Conservation (phyloP, 2,329 filamentous ascomycete genomes). For the Aspergillus bombycis region DNA sequence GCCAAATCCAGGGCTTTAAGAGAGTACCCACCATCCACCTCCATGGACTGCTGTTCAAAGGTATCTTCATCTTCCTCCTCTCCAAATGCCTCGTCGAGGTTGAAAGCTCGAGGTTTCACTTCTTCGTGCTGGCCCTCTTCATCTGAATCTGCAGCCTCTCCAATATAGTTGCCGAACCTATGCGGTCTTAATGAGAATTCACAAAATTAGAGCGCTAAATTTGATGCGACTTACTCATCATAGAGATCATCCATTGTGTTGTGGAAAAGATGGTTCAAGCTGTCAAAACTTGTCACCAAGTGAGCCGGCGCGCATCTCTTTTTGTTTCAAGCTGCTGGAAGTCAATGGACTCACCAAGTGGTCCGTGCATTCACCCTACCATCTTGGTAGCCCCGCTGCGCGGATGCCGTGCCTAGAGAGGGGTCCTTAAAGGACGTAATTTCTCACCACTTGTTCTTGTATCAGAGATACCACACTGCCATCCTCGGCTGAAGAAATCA, state of each 20-base stretch:
- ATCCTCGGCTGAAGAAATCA: not conserved
- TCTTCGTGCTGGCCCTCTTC: constrained; percentile 78
- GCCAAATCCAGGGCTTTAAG: not conserved
- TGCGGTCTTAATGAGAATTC: not conserved
- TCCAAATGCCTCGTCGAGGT: constrained; percentile 70
- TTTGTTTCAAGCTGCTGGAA: constrained; percentile 11
- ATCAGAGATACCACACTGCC: not conserved
- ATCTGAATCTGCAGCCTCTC: constrained; percentile 86
- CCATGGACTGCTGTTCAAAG: constrained; percentile 85
- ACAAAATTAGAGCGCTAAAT: not conserved
- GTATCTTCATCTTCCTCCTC: constrained; percentile 63
- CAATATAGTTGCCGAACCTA: constrained; percentile 98
- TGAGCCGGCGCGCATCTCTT: constrained; percentile 19
- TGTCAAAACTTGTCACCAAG: constrained; percentile 14
- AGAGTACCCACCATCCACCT: constrained; percentile 72
- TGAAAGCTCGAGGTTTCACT: constrained; percentile 78
- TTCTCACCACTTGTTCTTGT: not conserved
- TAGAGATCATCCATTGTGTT: constrained; percentile 88
- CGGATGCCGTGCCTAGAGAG: constrained; percentile 4
- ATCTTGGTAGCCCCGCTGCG: constrained; percentile 11
- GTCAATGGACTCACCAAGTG: constrained; percentile 1
- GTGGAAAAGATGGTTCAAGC: constrained; percentile 14
- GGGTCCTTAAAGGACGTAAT: not conserved
- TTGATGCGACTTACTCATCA: constrained; percentile 69
- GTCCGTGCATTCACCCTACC: constrained; percentile 5